Evolutionary conservation across 1,284 basidiomycete genomes (phyloP).

Genomic region (Coniophora puteana): DNA sequence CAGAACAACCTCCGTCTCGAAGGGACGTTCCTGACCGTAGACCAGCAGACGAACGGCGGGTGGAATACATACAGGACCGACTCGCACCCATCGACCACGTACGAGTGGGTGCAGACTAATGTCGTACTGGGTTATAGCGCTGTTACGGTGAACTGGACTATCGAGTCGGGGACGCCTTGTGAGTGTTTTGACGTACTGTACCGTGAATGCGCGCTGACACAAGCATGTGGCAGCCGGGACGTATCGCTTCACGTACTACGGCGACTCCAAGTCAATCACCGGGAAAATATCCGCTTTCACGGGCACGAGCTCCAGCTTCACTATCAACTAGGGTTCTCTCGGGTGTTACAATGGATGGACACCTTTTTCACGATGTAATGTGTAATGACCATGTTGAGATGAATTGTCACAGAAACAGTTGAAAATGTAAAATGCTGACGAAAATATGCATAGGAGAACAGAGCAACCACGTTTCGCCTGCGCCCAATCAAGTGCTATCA

Average conservation of each 20-base stretch:
- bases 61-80: slow-evolving; percentile 69
- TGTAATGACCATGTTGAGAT: no score
- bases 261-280: slow-evolving; percentile 66
- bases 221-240: slow-evolving; percentile 61
- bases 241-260: slow-evolving; percentile 72
- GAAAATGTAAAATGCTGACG: no score
- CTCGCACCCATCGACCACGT: slow-evolving; percentile 77
- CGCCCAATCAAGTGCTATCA: no score
- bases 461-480: no score
- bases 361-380: no score
- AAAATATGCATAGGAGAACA: no score
- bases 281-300: slow-evolving; percentile 61
- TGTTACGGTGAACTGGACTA: slow-evolving; percentile 43
- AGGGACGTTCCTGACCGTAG: slow-evolving; percentile 68
- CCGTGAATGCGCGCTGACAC: slow-evolving; percentile 3
- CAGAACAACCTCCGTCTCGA: slow-evolving; percentile 80
- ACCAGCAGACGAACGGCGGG: slow-evolving; percentile 43
- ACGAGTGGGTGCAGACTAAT: slow-evolving; percentile 61
- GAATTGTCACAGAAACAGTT: no score
- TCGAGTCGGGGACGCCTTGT: slow-evolving; percentile 60
- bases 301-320: slow-evolving; percentile 60
- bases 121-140: slow-evolving; percentile 40
- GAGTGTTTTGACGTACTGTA: slow-evolving; percentile 16
- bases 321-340: no score
- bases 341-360: no score